Evolutionary conservation across 495 filamentous ascomycete genomes (phyloP), one percentile per base, ranked within the genome.

Genomic region (Podospora anserina): DNA sequence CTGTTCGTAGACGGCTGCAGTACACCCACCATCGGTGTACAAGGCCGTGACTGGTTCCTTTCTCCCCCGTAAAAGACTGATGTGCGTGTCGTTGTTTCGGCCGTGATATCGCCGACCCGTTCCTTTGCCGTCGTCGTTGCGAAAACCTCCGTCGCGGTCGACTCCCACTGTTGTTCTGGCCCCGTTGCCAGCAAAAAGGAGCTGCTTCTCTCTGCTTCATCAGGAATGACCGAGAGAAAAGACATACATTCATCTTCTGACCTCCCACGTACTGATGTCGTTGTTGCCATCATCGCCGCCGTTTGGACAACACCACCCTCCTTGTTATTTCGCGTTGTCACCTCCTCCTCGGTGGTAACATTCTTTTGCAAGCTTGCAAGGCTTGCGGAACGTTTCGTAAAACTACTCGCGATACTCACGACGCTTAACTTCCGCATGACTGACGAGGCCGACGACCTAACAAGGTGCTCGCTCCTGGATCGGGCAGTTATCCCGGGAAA

Each of bases 361-460:
- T 60, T 71, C 63, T 71, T 71, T 15, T 74, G 70, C 57, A 76
- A 28, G 30, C 77, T 77, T 7, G 74, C 73, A 9, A 73, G 28
- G 28, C 78, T 80, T 27, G 69, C 68, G 27, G 88, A 89, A 66
- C 89, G 82, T 71, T 86, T 89, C 56, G 83, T 84, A 74, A 92
- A 89, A 69, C 83, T 86, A 72, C 81, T 85, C 9, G 87, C 80
- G 69, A 91, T 88, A 77, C 86, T 89, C 62, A 89, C 90, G 62
- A 88, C 88, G 74, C 91, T 95, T 23, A 96, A 82, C 74, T 91
- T 93, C 56, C 92, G 86, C 84, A 95, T 95, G 73, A 96, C 86
- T 1, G 90, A 90, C 60, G 88, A 90, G 2, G 90, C 89, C 4
- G 89, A 89, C 7, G 87, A 85, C 57, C 90, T 85, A 62, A 94